Conservation (phyloP, 805 yeast genomes). For the Myxozyma mucilagina region DNA sequence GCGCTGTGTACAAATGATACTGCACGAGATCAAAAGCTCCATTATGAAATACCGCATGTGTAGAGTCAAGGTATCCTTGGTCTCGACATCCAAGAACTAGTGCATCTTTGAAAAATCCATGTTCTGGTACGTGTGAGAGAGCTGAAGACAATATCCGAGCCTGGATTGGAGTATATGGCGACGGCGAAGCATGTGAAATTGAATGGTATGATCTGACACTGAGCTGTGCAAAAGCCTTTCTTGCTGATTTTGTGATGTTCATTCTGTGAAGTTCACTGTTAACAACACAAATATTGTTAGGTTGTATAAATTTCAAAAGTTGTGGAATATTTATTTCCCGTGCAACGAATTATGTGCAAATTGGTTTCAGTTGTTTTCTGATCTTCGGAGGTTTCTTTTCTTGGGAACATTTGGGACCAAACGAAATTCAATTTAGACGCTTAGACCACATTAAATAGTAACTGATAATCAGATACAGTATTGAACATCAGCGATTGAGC, state of each 20-base stretch:
- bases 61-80: conserved; percentile 54
- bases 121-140: conserved; percentile 48
- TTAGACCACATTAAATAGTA: too few relatives aligned
- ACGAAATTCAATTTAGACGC: too few relatives aligned
- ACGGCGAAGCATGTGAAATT: conserved; percentile 35
- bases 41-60: conserved; percentile 45
- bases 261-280: too few relatives aligned
- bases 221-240: background rate
- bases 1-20: conserved; percentile 52
- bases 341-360: too few relatives aligned
- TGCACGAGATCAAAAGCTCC: conserved; percentile 57
- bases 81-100: conserved; percentile 52
- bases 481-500: too few relatives aligned
- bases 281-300: too few relatives aligned
- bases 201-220: conserved; percentile 37
- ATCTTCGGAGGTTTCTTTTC: too few relatives aligned
- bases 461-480: too few relatives aligned
- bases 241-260: background rate
- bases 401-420: too few relatives aligned
- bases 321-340: too few relatives aligned
- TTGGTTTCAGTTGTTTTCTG: too few relatives aligned
- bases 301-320: too few relatives aligned
- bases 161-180: conserved; percentile 39
- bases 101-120: conserved; percentile 54
- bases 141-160: conserved; percentile 46